Base-by-base conservation (phyloP, 2,329 filamentous ascomycete species). In the Westerdykella sp. region DNA sequence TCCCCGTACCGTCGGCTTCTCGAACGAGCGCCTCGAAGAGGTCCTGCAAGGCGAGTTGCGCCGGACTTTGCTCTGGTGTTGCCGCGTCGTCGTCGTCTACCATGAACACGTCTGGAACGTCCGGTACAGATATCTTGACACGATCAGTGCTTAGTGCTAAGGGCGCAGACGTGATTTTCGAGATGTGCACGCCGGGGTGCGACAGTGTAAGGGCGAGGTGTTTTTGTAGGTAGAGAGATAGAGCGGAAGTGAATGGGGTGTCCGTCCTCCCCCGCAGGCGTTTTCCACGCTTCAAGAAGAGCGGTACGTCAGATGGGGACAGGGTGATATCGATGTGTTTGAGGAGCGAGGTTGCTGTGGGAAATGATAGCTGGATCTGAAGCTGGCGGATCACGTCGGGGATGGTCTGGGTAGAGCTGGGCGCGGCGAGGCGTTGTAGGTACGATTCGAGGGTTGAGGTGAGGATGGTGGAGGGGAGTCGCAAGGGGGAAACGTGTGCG, bases 361-460 rank as follows among this genome's bases (percentile, higher is more conserved):
- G 57, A 23, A 68, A 68, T 28, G 59, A 48, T 12, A 69, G 54
- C 40, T 67, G 65, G 13, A 69, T 42, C 16, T 62, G 57, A n/a
- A 69, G 49, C 41, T 62, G 56, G 9, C 58, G 53, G 34, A 68
- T 53, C 13, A 62, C 48, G 42, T 62, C 53, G 30, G 53, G 50
- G 11, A 66, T 60, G 5, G 57, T 45, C 41, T 63, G 57, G 2
- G 56, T 60, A 4, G 62, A 63, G 41, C 42, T 43, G 39, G 35
- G 37, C 22, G 59, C 48, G 3, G 76, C 70, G 12, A 90, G 69
- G 44, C 77, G 71, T 12, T 78, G 79, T 42, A 91, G 73, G 46
- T 88, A 80, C 0, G 54, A 65, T 46, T 74, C 72, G 13, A 77
- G 59, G 1, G 62, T 60, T 0, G 57, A 51, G n/a, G 69, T 70